These are phyloP conservation scores for Neoarthrinium moseri DNA, from an alignment of 2,329 filamentous ascomycete species.

Conservation along the genomic window DNA sequence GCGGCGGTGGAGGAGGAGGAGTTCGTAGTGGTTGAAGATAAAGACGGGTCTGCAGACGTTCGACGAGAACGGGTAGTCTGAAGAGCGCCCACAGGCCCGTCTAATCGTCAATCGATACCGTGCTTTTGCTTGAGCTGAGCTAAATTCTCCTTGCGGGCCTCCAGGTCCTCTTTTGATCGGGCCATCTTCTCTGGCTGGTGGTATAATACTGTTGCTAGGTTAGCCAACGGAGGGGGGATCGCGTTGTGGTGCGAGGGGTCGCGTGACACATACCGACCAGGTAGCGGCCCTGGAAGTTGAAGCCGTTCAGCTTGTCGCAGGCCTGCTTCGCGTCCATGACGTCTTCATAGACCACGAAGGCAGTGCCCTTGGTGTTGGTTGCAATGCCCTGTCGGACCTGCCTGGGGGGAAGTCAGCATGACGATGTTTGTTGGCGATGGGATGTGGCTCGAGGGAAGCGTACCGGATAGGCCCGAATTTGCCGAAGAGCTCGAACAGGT, in stretches of 20 bases:
- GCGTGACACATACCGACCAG: conserved; percentile 75
- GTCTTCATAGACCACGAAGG: conserved; percentile 99
- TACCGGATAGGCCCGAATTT: conserved; percentile 96
- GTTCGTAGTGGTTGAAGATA: conserved; percentile 38
- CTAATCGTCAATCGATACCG: conserved; percentile 94
- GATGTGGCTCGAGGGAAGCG: conserved; percentile 43
- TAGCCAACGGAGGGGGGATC: not conserved
- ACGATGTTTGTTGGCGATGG: conserved; percentile 35
- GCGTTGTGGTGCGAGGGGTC: not conserved
- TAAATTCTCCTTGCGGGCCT: conserved; percentile 93
- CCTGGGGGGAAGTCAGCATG: conserved; percentile 46
- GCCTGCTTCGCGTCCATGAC: conserved; percentile 98
- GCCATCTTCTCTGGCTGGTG: conserved; percentile 67
- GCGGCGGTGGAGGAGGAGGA: conserved; percentile 22
- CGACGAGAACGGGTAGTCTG: conserved; percentile 40
- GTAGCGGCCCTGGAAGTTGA: conserved; percentile 99
- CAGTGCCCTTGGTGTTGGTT: conserved; percentile 95
- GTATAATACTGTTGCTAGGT: conserved; percentile 50
- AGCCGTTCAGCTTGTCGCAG: conserved; percentile 99
- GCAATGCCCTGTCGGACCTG: conserved; percentile 99
- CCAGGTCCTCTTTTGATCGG: conserved; percentile 90
- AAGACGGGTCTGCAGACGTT: conserved; percentile 63
- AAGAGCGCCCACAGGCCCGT: conserved; percentile 61
- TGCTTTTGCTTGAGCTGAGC: conserved; percentile 97
- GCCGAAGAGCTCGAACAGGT: conserved; percentile 95